Evolutionary conservation across 257 asterid species (phyloP).

Genomic region (Knoxia roxburghii): DNA sequence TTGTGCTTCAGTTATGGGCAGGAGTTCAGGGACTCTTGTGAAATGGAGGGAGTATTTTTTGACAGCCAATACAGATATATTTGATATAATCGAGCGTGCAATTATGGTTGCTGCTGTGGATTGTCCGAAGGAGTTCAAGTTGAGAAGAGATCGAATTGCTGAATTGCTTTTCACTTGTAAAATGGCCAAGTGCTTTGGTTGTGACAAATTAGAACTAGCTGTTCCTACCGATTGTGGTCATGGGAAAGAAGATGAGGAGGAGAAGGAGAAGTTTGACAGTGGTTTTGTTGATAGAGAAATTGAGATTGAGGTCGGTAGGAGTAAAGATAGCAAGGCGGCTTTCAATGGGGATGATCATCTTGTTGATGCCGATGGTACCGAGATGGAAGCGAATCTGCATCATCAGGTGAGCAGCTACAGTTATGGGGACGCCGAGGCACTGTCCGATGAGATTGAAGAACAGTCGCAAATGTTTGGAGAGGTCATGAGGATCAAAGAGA

Average conservation of each 20-base stretch:
- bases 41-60: conserved; percentile 87
- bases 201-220: conserved; percentile 57
- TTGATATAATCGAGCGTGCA: conserved; percentile 61
- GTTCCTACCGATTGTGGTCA: conserved; percentile 43
- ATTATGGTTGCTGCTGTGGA: conserved; percentile 75
- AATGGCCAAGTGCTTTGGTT: conserved; percentile 61
- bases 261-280: conserved; percentile 36
- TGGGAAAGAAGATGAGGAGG: conserved; percentile 6
- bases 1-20: conserved; percentile 46
- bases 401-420: conserved; percentile 43
- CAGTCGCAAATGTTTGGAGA: conserved; percentile 54
- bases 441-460: conserved; percentile 83
- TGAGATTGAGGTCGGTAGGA: conserved; percentile 35
- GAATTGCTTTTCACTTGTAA: conserved; percentile 78
- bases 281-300: conserved; percentile 23
- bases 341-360: conserved; percentile 37
- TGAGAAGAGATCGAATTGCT: conserved; percentile 81
- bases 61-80: conserved; percentile 67
- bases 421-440: conserved; percentile 79
- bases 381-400: conserved; percentile 40
- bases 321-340: conserved; percentile 61
- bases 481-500: conserved; percentile 71
- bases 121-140: conserved; percentile 69
- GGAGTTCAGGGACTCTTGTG: conserved; percentile 44
- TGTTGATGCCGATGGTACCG: conserved; percentile 20